Evolutionary conservation across 306 rosid species (phyloP), one percentile per base, ranked within the genome.

Genomic region (Clitoria ternatea): DNA sequence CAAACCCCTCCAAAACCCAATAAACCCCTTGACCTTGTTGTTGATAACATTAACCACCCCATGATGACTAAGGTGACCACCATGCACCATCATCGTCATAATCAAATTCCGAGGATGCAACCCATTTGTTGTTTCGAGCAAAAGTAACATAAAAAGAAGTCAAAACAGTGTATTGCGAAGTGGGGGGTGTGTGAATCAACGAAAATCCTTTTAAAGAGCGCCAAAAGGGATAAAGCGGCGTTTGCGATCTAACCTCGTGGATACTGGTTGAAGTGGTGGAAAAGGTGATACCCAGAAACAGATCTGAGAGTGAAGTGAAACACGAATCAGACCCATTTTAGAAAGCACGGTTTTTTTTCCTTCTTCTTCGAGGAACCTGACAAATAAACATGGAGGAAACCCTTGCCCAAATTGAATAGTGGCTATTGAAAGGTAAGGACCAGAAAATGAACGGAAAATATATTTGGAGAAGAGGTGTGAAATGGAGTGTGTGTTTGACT

Each of bases 231-330:
- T 18, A 39, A 61, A 48, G 52, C 8, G 19, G 14, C 18, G 40
- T 44, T 54, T 45, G 32, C 76, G 84, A 83, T 79, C 87, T 83
- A 69, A 83, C 77, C 82, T 72, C 55, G 40, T 27, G 60, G 30
- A 13, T 19, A 55, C 32, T 37, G 77, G 42, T 33, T 6, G 9
- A 64, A 72, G 59, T 36, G 27, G 52, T 66, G 75, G 76, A 64
- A n/a, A n/a, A n/a, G n/a, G n/a, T n/a, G n/a, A n/a, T n/a, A n/a
- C 15, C 56, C 60, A 36, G 49, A 33, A 8, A 80, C 77, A 57
- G 82, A 78, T 72, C 78, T 63, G 66, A 39, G 15, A 57, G 47
- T 37, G 26, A 45, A 37, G 45, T 35, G 80, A 55, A 68, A 76
- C 29, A 48, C 47, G 37, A 55, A 36, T 66, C 60, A 33, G 27